Conservation (phyloP, 2,329 filamentous ascomycete genomes). For the Aspergillus fischeri region DNA sequence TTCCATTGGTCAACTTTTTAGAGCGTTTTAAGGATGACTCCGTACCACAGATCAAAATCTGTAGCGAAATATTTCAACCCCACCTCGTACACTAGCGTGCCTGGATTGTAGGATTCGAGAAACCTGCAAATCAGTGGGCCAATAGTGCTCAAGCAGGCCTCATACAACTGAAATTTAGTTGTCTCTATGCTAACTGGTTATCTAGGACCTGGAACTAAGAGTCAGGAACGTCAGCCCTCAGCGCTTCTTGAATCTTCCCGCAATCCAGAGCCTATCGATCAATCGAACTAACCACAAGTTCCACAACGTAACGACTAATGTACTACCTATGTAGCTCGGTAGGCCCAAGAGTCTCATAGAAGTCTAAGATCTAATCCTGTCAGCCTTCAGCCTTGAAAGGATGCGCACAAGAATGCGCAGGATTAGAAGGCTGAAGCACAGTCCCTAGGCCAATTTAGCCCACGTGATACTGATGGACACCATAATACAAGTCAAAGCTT, state of each 20-base stretch:
- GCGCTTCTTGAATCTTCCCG: background rate
- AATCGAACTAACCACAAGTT: background rate
- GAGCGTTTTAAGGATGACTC: background rate
- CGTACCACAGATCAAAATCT: background rate
- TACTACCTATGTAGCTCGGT: too few species aligned
- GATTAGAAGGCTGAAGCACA: conserved; percentile 12
- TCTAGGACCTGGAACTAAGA: background rate
- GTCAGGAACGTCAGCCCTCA: background rate
- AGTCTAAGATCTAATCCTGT: conserved; percentile 14
- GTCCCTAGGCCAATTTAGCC: conserved; percentile 4
- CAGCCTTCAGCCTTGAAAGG: conserved; percentile 37
- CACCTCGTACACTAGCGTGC: background rate
- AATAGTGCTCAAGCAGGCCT: background rate
- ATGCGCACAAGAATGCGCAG: conserved; percentile 20
- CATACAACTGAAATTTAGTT: background rate
- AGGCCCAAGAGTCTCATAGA: too few species aligned
- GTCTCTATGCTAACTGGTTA: background rate
- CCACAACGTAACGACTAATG: too few species aligned
- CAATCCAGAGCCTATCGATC: background rate
- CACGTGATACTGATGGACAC: background rate
- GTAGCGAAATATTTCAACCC: background rate
- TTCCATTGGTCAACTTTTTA: background rate
- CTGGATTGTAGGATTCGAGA: background rate
- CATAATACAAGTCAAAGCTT: background rate
- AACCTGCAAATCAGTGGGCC: background rate